These are phyloP conservation scores for Madurella fahalii DNA, from an alignment of 2,329 filamentous ascomycete genomes.

Conservation along the genomic window DNA sequence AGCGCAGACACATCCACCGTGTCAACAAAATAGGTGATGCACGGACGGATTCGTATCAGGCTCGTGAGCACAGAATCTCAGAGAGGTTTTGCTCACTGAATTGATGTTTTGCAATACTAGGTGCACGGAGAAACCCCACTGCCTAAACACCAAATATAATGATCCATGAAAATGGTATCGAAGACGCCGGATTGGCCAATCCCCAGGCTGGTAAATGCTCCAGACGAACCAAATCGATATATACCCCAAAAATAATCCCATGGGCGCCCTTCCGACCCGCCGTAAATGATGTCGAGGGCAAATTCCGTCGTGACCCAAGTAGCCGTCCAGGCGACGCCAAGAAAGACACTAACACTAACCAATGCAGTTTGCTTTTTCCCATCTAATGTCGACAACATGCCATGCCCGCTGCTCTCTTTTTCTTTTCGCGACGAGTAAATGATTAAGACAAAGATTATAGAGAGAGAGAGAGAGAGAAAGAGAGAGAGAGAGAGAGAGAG, in stretches of 20 bases:
- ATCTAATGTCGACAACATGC: constrained; percentile 14
- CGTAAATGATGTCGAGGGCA: background rate
- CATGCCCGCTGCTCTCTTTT: constrained; percentile 7
- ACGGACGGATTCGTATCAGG: too few species aligned
- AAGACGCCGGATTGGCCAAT: background rate
- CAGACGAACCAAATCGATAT: too few species aligned
- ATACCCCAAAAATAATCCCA: background rate
- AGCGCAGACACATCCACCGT: too few species aligned
- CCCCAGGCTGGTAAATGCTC: too few species aligned
- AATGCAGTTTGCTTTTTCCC: constrained; percentile 16
- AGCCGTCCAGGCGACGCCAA: background rate
- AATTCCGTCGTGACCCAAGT: background rate
- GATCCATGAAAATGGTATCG: background rate
- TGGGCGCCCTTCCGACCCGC: background rate
- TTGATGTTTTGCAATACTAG: too few species aligned
- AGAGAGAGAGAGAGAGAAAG: too few species aligned
- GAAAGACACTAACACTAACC: background rate
- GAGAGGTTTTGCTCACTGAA: too few species aligned
- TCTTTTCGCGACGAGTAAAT: constrained; percentile 6
- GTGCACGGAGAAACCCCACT: background rate
- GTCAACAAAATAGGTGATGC: too few species aligned
- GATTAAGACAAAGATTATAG: background rate
- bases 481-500: too few species aligned
- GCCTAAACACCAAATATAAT: background rate
- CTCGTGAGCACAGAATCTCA: too few species aligned